A percentile compares a stretch with the other conserved stretches of the same genome.
Evolutionary conservation across 768 basidiomycete species (phyloP).

Genomic region (Cystobasidium ongulense): DNA sequence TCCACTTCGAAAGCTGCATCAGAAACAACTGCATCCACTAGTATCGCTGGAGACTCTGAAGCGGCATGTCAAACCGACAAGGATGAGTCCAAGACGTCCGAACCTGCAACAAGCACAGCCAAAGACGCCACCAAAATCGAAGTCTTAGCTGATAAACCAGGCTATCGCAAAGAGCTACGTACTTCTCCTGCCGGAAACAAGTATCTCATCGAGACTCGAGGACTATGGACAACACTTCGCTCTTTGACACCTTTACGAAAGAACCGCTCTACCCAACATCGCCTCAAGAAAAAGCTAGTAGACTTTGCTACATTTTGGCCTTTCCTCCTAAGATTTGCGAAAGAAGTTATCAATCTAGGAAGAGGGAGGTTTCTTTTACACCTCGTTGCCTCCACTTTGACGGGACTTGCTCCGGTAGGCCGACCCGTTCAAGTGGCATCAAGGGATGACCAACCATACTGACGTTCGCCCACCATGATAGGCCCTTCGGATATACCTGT

Average conservation of each 20-base stretch:
- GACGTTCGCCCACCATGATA: background rate
- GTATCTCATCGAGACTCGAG: background rate
- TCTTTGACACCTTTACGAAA: background rate
- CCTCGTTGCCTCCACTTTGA: slow-evolving; percentile 12
- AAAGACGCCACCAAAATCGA: background rate
- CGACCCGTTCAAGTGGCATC: background rate
- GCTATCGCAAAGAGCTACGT: background rate
- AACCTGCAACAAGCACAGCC: background rate
- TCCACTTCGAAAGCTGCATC: background rate
- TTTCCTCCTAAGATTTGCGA: slow-evolving; percentile 14
- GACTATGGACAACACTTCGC: slow-evolving; percentile 2
- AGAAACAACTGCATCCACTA: background rate
- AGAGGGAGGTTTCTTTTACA: slow-evolving; percentile 8
- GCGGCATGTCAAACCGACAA: background rate
- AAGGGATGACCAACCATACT: too few species aligned
- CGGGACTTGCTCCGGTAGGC: slow-evolving; percentile 8
- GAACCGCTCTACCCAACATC: background rate
- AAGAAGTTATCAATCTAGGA: slow-evolving; percentile 6
- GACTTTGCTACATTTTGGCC: slow-evolving; percentile 19
- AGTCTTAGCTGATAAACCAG: background rate
- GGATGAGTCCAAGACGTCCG: background rate
- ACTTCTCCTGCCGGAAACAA: background rate
- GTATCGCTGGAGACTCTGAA: background rate
- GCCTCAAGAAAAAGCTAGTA: background rate
- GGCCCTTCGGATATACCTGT: slow-evolving; percentile 22